Evolutionary conservation across 2,329 filamentous ascomycete species (phyloP).

Genomic region (Stemphylium beticola): DNA sequence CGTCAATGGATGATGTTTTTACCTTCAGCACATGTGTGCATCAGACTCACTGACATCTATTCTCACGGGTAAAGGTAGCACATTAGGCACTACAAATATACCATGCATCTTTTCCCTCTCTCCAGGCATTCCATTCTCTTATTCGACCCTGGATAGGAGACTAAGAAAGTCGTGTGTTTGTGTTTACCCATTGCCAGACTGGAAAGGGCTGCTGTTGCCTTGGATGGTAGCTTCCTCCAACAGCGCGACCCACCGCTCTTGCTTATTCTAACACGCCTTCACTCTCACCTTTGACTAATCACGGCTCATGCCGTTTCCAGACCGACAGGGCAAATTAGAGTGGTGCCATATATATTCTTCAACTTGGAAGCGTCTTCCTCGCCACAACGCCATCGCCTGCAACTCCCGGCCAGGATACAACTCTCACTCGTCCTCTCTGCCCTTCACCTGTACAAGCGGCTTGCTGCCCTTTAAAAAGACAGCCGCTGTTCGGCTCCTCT

Average conservation of each 20-base stretch:
- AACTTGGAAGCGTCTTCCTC: neutral
- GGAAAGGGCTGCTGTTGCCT: neutral
- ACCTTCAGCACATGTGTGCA: too few species aligned
- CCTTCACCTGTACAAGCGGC: too few species aligned
- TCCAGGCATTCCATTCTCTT: too few species aligned
- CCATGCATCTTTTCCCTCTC: neutral
- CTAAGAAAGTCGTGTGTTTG: too few species aligned
- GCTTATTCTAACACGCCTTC: neutral
- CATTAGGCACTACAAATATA: too few species aligned
- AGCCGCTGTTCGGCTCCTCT: too few species aligned
- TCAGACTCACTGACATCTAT: neutral
- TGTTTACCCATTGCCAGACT: too few species aligned
- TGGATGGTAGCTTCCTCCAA: neutral
- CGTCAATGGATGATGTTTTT: neutral
- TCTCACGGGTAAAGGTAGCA: too few species aligned
- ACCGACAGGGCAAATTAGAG: too few species aligned
- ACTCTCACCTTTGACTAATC: conserved; percentile 3
- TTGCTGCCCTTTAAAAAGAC: too few species aligned
- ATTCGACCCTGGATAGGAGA: too few species aligned
- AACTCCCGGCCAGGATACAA: neutral
- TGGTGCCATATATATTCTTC: neutral
- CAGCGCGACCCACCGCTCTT: neutral
- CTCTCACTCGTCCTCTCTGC: neutral
- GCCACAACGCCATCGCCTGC: neutral
- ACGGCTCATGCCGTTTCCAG: neutral